Evolutionary conservation across 1,284 basidiomycete genomes (phyloP), one percentile per base, ranked within the genome.

Genomic region (Pisolithus thermaeus): DNA sequence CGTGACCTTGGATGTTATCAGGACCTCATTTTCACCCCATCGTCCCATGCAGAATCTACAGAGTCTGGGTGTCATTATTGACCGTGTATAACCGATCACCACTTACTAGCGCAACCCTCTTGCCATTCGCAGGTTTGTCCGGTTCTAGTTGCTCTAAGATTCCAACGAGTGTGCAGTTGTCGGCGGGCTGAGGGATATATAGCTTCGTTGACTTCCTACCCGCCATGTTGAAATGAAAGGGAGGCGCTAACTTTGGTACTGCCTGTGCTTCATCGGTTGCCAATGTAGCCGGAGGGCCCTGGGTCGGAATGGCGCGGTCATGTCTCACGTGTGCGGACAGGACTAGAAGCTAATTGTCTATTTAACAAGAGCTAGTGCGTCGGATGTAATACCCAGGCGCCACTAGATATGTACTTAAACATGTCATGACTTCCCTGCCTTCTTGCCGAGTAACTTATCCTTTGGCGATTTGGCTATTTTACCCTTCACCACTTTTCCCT

Each of bases 31-130:
- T 46, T 46, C 61, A 86, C 87, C 87, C 87, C 75, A 87, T 76
- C n/a, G 79, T 74, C 39, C 87, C 87, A 64, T 90, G 87, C 8
- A 89, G 67, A 56, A 90, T 84, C 87, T 89, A 54, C 51, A 42
- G 46, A 46, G 8, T 18, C 44, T 32, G 59, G 57, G 53, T 18
- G 52, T 57, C 40, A 53, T 49, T 46, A 7, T 20, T 23, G 46
- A 38, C 40, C 20, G 42, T 53, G 12, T 42, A 47, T 43, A 25
- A 35, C 44, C 43, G 47, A 47, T 18, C 46, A 44, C 18, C 27
- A 74, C 83, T 44, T 56, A 88, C 87, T 71, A 90, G 63, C n/a
- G 84, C 84, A 53, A 90, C 72, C 63, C 74, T 81, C 49, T 78
- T 73, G 46, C 79, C 83, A 38, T 73, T 61, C 3, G 78, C 83